Conservation (phyloP, 805 yeast genomes). For the Grigorovia transvaalensis region DNA sequence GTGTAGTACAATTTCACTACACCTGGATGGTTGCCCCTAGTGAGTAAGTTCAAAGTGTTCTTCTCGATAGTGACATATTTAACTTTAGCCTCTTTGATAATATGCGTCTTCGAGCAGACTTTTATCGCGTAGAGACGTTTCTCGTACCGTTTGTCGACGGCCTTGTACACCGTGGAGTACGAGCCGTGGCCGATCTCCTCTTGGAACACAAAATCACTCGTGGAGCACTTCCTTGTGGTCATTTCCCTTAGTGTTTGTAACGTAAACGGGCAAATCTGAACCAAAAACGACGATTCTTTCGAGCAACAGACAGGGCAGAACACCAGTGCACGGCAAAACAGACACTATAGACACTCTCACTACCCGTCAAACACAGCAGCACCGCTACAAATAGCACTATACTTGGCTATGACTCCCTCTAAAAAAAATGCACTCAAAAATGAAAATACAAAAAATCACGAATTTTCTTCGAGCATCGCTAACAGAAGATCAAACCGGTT, state of each 20-base stretch:
- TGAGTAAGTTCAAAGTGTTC: conserved; percentile 68
- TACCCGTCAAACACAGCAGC: no score
- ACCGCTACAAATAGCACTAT: no score
- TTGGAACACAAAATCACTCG: conserved; percentile 27
- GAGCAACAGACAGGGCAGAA: no score
- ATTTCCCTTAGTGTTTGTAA: background rate
- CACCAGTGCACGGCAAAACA: no score
- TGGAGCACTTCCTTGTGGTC: conserved; percentile 22
- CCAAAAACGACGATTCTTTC: no score
- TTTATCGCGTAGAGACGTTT: conserved; percentile 70
- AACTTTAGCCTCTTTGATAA: conserved; percentile 86
- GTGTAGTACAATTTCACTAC: conserved; percentile 86
- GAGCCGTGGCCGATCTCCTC: conserved; percentile 79
- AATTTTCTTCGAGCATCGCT: no score
- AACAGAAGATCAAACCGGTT: no score
- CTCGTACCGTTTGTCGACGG: conserved; percentile 52
- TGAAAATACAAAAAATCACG: no score
- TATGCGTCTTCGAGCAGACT: conserved; percentile 82
- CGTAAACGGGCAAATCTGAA: no score
- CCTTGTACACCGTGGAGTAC: conserved; percentile 86
- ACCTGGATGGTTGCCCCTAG: conserved; percentile 80
- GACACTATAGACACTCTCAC: no score
- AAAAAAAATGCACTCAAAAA: no score
- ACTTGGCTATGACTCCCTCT: no score
- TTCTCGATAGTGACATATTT: conserved; percentile 95